phyloP scores from a whole-genome alignment of 352 stramenopile genomes.

The Pythium insidiosum region DNA sequence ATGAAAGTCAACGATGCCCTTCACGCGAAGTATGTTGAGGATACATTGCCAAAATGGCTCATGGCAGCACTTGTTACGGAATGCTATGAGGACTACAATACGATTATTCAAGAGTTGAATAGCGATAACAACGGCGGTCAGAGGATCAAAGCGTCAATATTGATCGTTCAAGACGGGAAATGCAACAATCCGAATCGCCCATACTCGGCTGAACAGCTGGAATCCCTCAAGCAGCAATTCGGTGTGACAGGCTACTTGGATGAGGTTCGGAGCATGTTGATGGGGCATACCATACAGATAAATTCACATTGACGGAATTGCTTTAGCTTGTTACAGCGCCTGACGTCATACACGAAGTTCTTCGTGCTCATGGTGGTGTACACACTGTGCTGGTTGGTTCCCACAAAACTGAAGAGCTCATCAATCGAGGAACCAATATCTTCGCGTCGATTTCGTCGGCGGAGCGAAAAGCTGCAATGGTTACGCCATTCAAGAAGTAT shows the following conservation, averaged over 20 bases:
- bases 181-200: constrained; percentile 43
- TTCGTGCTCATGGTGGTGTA: constrained; percentile 55
- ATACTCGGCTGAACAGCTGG: constrained; percentile 52
- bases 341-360: constrained; percentile 74
- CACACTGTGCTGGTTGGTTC: constrained; percentile 76
- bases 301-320: background rate
- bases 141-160: constrained; percentile 53
- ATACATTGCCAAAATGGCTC: constrained; percentile 75
- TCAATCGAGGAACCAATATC: constrained; percentile 60
- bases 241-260: constrained; percentile 74
- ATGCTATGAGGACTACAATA: constrained; percentile 78
- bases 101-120: constrained; percentile 58
- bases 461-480: constrained; percentile 64
- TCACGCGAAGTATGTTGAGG: constrained; percentile 80
- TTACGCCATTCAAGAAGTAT: constrained; percentile 85
- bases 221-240: constrained; percentile 33
- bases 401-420: constrained; percentile 64
- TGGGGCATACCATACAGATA: no score
- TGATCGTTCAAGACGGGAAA: constrained; percentile 56
- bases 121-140: constrained; percentile 25
- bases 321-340: constrained; percentile 66
- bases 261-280: constrained; percentile 31
- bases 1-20: constrained; percentile 76
- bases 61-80: constrained; percentile 67
- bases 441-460: constrained; percentile 42